Evolutionary conservation across 2,329 filamentous ascomycete species (phyloP).

Genomic region (Celoporthe dispersa): DNA sequence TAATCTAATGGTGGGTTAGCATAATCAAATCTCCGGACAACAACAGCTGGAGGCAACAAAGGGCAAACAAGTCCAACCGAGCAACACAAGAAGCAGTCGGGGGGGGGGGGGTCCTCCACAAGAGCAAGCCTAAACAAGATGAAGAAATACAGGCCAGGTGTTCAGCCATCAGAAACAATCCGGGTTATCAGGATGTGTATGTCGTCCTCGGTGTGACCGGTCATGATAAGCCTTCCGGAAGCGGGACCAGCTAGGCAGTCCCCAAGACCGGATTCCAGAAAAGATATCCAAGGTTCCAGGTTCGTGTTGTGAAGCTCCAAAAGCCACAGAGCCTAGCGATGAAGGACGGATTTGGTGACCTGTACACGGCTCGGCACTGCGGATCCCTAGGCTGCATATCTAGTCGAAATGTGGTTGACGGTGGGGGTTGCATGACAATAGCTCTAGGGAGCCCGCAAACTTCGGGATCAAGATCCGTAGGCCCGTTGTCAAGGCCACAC

Average conservation of each 20-base stretch:
- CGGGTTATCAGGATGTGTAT: background rate
- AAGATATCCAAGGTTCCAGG: background rate
- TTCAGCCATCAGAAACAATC: background rate
- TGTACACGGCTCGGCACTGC: background rate
- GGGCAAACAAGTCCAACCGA: background rate
- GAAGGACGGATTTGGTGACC: background rate
- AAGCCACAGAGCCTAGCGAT: background rate
- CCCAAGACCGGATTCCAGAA: background rate
- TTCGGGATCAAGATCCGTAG: background rate
- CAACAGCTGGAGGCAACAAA: background rate
- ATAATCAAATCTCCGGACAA: background rate
- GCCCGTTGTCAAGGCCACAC: background rate
- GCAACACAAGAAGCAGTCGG: background rate
- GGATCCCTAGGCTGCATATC: background rate
- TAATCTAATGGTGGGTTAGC: background rate
- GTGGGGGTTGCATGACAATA: background rate
- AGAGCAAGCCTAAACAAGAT: background rate
- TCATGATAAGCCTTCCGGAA: background rate
- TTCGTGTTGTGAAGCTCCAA: background rate
- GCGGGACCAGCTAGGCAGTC: background rate
- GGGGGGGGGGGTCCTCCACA: background rate
- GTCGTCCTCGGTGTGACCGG: background rate
- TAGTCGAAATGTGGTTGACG: background rate
- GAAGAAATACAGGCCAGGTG: background rate
- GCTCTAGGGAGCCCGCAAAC: background rate